Conservation (phyloP, 495 filamentous ascomycete species). For the Podospora pseudocomata region DNA sequence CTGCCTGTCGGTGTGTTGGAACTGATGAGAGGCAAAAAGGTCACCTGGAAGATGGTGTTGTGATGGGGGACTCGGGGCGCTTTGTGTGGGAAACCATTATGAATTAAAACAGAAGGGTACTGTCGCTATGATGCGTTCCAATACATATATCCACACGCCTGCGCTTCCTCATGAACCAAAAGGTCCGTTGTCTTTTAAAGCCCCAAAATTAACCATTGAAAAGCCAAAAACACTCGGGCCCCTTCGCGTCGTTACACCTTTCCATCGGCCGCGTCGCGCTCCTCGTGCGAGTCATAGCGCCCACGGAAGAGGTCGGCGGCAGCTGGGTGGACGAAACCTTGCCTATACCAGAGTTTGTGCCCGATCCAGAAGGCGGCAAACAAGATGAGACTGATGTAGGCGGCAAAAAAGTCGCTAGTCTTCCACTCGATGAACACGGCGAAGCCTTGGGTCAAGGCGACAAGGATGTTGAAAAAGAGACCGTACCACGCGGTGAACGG, state of each 20-base stretch:
- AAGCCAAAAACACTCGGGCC: neutral
- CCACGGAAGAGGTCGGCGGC: constrained; percentile 24
- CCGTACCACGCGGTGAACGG: constrained; percentile 58
- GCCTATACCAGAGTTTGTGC: constrained; percentile 50
- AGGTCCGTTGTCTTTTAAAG: neutral
- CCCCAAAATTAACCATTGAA: neutral
- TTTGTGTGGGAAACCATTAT: constrained; percentile 5
- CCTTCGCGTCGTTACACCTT: constrained; percentile 9
- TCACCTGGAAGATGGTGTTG: constrained; percentile 52
- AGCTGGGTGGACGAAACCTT: constrained; percentile 19
- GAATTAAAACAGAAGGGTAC: constrained; percentile 10
- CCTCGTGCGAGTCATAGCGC: constrained; percentile 18
- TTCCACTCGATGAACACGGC: constrained; percentile 62
- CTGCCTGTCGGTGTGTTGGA: constrained; percentile 52
- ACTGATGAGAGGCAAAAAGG: constrained; percentile 52
- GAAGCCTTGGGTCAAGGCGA: constrained; percentile 68
- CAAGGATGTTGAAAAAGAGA: constrained; percentile 60
- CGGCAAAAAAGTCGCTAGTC: constrained; percentile 55
- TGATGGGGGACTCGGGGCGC: constrained; percentile 11
- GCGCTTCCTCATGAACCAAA: neutral
- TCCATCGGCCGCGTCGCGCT: constrained; percentile 14
- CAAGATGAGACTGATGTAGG: constrained; percentile 60
- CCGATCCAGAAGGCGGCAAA: constrained; percentile 56
- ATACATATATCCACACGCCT: neutral
- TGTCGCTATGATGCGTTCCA: constrained; percentile 7